Percentiles rank a stretch among this genome's conserved stretches.
Conservation (phyloP, 2,329 filamentous ascomycete species). For the Trichoderma aggressivum region DNA sequence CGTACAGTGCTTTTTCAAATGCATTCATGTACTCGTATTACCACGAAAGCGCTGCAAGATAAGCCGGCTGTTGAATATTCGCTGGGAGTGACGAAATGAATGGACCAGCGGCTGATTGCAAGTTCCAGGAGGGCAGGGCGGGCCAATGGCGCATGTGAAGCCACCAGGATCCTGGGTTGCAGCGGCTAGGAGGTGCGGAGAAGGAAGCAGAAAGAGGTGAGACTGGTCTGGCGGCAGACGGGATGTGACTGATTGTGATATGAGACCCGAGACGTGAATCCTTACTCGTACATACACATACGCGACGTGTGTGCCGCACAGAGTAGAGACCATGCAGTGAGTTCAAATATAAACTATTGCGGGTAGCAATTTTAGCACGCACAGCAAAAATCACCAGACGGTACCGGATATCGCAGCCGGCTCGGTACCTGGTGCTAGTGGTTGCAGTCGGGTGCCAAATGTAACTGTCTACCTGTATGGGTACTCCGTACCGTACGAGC, state of each 20-base stretch:
- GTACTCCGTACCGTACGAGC: neutral
- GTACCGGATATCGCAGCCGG: neutral
- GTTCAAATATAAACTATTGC: neutral
- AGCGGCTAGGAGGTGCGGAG: constrained; percentile 13
- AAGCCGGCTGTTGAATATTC: constrained; percentile 3
- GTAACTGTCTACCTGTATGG: neutral
- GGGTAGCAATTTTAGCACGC: neutral
- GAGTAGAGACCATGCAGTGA: too few species aligned
- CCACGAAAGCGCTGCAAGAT: neutral
- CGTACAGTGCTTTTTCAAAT: neutral
- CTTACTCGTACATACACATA: neutral
- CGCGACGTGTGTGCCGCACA: neutral
- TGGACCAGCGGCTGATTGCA: constrained; percentile 18
- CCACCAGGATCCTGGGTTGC: neutral
- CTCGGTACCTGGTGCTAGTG: neutral
- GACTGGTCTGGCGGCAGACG: neutral
- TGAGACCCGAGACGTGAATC: neutral
- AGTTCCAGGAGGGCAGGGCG: constrained; percentile 8
- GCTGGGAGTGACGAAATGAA: constrained; percentile 15
- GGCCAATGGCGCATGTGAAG: constrained; percentile 10
- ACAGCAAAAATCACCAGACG: neutral
- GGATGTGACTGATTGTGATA: neutral
- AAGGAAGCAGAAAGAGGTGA: neutral
- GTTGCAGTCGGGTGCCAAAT: neutral
- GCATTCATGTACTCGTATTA: neutral